These are phyloP conservation scores for Thielaviopsis populi DNA, from an alignment of 2,329 filamentous ascomycete species.

Conservation along the genomic window DNA sequence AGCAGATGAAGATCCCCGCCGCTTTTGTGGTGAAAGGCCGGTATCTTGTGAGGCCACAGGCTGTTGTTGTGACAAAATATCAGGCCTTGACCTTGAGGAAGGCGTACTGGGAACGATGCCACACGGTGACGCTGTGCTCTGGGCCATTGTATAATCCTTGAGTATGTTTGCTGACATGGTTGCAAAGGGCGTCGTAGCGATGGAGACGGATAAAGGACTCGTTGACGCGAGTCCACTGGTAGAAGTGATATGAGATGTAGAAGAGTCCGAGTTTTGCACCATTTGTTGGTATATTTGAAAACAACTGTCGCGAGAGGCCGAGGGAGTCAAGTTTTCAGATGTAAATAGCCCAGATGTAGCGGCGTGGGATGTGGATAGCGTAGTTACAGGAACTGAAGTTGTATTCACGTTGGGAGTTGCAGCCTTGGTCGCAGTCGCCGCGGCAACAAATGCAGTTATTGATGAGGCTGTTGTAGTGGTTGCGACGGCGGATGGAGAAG, in stretches of 20 bases:
- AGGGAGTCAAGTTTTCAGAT: neutral
- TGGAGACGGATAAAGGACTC: neutral
- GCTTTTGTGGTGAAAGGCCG: constrained; percentile 14
- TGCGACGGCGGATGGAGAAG: neutral
- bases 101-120: neutral
- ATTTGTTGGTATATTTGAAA: neutral
- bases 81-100: neutral
- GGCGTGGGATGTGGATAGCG: neutral
- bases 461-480: neutral
- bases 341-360: neutral
- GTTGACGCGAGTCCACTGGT: neutral
- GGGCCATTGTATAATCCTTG: neutral
- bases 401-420: neutral
- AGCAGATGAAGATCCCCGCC: constrained; percentile 7
- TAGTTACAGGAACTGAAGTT: neutral
- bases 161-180: constrained; percentile 3
- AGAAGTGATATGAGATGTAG: neutral
- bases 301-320: neutral
- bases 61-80: neutral
- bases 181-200: neutral
- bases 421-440: neutral
- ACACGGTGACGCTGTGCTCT: neutral
- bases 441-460: neutral
- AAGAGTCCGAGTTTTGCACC: neutral
- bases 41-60: neutral